phyloP scores from a whole-genome alignment of 371 early-diverging fungal species.

The Mucor velutinosus region DNA sequence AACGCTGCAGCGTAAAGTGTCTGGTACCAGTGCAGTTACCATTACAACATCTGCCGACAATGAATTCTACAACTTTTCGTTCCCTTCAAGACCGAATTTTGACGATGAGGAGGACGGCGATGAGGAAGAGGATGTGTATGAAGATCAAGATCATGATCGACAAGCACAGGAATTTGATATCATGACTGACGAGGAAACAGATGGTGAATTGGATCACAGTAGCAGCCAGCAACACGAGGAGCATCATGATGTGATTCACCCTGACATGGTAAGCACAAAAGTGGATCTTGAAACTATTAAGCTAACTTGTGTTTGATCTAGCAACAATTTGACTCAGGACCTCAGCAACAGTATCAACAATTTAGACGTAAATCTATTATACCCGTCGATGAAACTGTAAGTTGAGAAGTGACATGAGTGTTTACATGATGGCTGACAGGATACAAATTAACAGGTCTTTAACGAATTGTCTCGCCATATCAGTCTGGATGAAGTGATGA shows the following conservation, averaged over 20 bases:
- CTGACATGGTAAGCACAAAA: slow-evolving; percentile 44
- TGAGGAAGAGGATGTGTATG: slow-evolving; percentile 22
- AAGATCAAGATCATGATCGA: neutral
- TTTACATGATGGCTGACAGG: neutral
- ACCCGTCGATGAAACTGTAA: slow-evolving; percentile 63
- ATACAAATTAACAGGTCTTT: slow-evolving; percentile 49
- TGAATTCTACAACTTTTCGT: slow-evolving; percentile 25
- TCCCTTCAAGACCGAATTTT: slow-evolving; percentile 34
- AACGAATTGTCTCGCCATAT: slow-evolving; percentile 83
- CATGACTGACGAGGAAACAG: slow-evolving; percentile 31
- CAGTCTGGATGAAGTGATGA: slow-evolving; percentile 82
- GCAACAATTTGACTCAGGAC: slow-evolving; percentile 68
- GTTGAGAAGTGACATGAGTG: neutral
- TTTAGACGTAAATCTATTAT: slow-evolving; percentile 92
- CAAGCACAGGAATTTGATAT: slow-evolving; percentile 37
- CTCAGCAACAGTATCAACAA: slow-evolving; percentile 65
- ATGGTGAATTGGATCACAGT: slow-evolving; percentile 21
- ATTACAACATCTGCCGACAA: slow-evolving; percentile 20
- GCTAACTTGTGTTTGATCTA: neutral
- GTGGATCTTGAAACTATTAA: neutral
- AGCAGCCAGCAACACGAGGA: slow-evolving; percentile 28
- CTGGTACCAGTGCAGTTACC: slow-evolving; percentile 37
- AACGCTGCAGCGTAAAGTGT: slow-evolving; percentile 67
- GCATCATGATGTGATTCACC: slow-evolving; percentile 39
- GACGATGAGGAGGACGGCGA: slow-evolving; percentile 3